A percentile compares a stretch with the other conserved stretches of the same genome.
phyloP scores from a whole-genome alignment of 768 basidiomycete species.

The Macrolepiota fuliginosa region DNA sequence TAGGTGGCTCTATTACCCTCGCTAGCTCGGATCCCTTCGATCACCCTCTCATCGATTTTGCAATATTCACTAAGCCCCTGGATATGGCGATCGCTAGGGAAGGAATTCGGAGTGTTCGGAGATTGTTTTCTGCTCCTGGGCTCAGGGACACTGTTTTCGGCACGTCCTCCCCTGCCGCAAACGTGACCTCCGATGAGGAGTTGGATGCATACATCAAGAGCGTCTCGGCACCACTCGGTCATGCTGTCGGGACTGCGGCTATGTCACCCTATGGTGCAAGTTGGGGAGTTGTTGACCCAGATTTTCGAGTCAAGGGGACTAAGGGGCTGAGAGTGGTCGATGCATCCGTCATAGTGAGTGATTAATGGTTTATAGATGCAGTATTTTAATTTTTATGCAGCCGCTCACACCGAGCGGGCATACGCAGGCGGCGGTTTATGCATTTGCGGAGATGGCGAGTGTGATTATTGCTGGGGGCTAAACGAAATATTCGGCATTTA shows the following conservation, averaged over 20 bases:
- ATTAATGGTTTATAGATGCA: too few relatives aligned
- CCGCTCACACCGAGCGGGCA: slow-evolving; percentile 23
- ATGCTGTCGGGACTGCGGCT: slow-evolving; percentile 9
- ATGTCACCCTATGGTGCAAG: slow-evolving; percentile 12
- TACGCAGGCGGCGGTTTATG: slow-evolving; percentile 25
- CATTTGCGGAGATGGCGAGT: slow-evolving; percentile 23
- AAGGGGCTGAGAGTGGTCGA: slow-evolving; percentile 15
- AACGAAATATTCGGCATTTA: too few relatives aligned
- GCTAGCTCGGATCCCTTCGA: slow-evolving; percentile 14
- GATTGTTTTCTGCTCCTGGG: slow-evolving; percentile 9
- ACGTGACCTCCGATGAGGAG: neutral
- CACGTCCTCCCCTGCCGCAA: neutral
- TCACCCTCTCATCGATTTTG: slow-evolving; percentile 12
- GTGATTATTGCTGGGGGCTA: too few relatives aligned
- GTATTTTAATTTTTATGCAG: slow-evolving; percentile 2
- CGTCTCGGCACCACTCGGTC: neutral
- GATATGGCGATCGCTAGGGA: slow-evolving; percentile 23
- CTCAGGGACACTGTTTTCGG: slow-evolving; percentile 6
- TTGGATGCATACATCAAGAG: slow-evolving; percentile 6
- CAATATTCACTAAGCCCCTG: slow-evolving; percentile 7
- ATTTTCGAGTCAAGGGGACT: slow-evolving; percentile 14
- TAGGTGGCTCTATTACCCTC: too few relatives aligned
- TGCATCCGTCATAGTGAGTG: slow-evolving; percentile 14
- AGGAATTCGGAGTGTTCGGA: neutral
- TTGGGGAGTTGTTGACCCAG: slow-evolving; percentile 15